These are phyloP conservation scores for Didymella sp. DNA, from an alignment of 2,329 filamentous ascomycete species.

Conservation along the genomic window DNA sequence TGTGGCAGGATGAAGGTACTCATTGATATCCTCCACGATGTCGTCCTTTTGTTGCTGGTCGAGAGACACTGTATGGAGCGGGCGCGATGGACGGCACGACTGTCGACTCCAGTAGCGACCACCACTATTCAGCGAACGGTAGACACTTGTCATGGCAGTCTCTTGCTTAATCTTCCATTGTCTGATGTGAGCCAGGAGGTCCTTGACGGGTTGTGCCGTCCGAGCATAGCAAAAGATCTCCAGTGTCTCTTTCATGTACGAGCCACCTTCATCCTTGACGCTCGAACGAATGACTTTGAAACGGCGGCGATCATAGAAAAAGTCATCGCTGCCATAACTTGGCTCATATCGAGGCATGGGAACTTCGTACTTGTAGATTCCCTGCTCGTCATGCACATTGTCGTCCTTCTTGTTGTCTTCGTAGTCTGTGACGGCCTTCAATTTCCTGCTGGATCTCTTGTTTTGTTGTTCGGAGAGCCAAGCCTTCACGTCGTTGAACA, in stretches of 20 bases:
- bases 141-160: conserved; percentile 55
- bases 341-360: conserved; percentile 55
- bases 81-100: conserved; percentile 67
- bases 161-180: conserved; percentile 53
- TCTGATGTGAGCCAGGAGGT: conserved; percentile 55
- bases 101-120: conserved; percentile 52
- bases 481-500: conserved; percentile 7
- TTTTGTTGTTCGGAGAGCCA: conserved; percentile 8
- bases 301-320: conserved; percentile 52
- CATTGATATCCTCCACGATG: conserved; percentile 75
- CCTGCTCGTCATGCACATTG: conserved; percentile 5
- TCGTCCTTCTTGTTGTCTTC: conserved; percentile 5
- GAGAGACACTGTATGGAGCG: conserved; percentile 77
- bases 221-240: conserved; percentile 58
- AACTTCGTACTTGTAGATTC: conserved; percentile 13
- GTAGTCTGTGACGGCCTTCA: conserved; percentile 9
- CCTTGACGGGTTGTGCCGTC: conserved; percentile 57
- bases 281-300: conserved; percentile 52
- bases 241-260: conserved; percentile 51
- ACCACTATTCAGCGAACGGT: conserved; percentile 48
- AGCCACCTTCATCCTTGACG: conserved; percentile 38
- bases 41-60: conserved; percentile 70
- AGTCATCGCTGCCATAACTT: conserved; percentile 55
- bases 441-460: conserved; percentile 5
- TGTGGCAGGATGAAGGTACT: conserved; percentile 75